Conservation (phyloP, 2,329 filamentous ascomycete species). For the Stachybotrys chartarum region DNA sequence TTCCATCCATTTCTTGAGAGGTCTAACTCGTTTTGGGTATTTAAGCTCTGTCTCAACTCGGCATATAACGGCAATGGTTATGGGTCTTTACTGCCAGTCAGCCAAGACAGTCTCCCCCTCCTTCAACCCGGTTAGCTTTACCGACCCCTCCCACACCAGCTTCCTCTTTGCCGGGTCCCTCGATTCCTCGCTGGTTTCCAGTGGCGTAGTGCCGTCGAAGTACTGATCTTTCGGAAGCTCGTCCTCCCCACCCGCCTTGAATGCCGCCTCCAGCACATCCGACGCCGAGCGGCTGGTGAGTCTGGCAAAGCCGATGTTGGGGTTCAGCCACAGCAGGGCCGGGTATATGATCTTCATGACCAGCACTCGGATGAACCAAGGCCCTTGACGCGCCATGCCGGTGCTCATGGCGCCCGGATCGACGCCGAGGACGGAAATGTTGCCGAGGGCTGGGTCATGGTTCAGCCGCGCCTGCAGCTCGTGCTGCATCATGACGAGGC, state of each 20-base stretch:
- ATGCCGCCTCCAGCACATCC: not conserved
- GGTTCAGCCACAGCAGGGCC: not conserved
- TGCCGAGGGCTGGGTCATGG: slow-evolving; percentile 22
- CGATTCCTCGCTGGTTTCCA: not conserved
- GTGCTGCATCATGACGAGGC: slow-evolving; percentile 22
- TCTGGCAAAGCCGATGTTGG: not conserved
- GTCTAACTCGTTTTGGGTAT: no score
- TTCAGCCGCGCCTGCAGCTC: slow-evolving; percentile 26
- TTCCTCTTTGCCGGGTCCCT: not conserved
- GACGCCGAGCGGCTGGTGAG: not conserved
- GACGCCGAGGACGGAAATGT: slow-evolving; percentile 26
- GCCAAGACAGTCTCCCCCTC: not conserved
- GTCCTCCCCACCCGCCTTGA: not conserved
- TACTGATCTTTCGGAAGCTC: not conserved
- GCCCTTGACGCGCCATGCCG: slow-evolving; percentile 11
- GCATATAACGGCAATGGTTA: no score
- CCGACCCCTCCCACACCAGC: not conserved
- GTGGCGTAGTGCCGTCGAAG: not conserved
- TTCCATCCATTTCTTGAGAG: no score
- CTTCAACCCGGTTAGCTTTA: not conserved
- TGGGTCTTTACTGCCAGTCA: not conserved
- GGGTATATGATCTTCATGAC: slow-evolving; percentile 2
- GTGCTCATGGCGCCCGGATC: slow-evolving; percentile 31
- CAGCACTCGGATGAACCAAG: not conserved
- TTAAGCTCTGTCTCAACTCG: no score